A percentile compares a stretch with the other conserved stretches of the same genome.
phyloP scores from a whole-genome alignment of 2,329 filamentous ascomycete species.

The Curvularia verruculosa region DNA sequence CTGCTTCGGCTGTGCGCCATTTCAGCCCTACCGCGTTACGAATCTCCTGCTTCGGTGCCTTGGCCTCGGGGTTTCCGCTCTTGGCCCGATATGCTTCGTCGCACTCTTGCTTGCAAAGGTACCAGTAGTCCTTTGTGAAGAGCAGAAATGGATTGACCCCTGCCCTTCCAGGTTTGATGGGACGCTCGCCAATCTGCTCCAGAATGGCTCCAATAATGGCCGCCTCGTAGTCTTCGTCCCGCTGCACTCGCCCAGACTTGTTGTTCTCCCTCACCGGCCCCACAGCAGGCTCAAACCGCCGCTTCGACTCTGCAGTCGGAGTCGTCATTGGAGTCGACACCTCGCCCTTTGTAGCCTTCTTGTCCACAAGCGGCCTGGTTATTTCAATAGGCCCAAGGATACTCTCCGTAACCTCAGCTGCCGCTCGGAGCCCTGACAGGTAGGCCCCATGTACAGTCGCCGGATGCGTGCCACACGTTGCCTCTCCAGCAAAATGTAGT shows the following conservation, averaged over 20 bases:
- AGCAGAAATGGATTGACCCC: slow-evolving; percentile 86
- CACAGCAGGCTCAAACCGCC: slow-evolving; percentile 30
- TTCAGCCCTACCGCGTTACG: slow-evolving; percentile 84
- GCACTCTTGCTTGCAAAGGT: slow-evolving; percentile 67
- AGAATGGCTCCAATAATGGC: slow-evolving; percentile 64
- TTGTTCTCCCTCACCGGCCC: slow-evolving; percentile 21
- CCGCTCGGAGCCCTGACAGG: slow-evolving; percentile 86
- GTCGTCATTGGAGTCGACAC: slow-evolving; percentile 21
- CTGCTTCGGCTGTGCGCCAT: slow-evolving; percentile 80
- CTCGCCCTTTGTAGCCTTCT: slow-evolving; percentile 55
- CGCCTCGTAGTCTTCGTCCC: slow-evolving; percentile 60
- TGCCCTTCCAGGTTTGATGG: slow-evolving; percentile 72
- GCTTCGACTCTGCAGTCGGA: slow-evolving; percentile 29
- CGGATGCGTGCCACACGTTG: slow-evolving; percentile 93
- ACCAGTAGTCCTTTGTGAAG: slow-evolving; percentile 79
- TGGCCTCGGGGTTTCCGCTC: slow-evolving; percentile 70
- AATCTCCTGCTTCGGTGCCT: slow-evolving; percentile 73
- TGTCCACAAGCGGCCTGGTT: slow-evolving; percentile 72
- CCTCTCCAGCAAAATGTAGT: slow-evolving; percentile 93
- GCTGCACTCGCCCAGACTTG: slow-evolving; percentile 34
- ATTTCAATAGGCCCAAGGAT: slow-evolving; percentile 83
- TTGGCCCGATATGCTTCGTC: slow-evolving; percentile 69
- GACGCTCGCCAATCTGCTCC: slow-evolving; percentile 73
- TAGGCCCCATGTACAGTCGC: slow-evolving; percentile 98
- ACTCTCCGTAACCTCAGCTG: slow-evolving; percentile 80